Evolutionary conservation across 1,284 basidiomycete genomes (phyloP).

Genomic region (Pterulicium gracile): DNA sequence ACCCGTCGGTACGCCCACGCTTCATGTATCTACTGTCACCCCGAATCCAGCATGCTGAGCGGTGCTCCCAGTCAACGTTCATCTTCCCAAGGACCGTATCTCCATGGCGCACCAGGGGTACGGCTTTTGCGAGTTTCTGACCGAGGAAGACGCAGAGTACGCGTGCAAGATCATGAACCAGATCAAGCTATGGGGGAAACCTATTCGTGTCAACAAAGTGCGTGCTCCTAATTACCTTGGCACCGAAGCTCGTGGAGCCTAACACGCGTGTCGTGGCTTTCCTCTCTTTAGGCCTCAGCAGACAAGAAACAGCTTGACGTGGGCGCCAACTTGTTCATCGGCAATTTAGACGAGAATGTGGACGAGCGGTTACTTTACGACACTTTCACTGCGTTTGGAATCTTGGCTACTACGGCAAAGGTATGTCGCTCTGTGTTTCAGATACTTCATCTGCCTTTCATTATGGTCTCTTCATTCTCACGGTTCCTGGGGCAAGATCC

Average conservation of each 20-base stretch:
- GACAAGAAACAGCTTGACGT: constrained; percentile 98
- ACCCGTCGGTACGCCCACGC: constrained; percentile 69
- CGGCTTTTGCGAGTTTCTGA: constrained; percentile 97
- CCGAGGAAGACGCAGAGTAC: constrained; percentile 97
- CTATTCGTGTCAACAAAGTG: constrained; percentile 98
- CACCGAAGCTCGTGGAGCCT: constrained; percentile 26
- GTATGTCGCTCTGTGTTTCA: constrained; percentile 34
- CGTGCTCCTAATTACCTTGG: neutral
- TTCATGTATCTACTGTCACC: constrained; percentile 3
- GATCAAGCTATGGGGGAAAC: constrained; percentile 98
- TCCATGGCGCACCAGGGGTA: constrained; percentile 98
- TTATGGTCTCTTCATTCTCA: too few species aligned
- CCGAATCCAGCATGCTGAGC: constrained; percentile 7
- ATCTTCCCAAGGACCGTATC: constrained; percentile 98
- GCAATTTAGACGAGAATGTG: constrained; percentile 88
- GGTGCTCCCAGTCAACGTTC: constrained; percentile 73
- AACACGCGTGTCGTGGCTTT: constrained; percentile 6
- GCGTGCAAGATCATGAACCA: constrained; percentile 99
- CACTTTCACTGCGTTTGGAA: constrained; percentile 91
- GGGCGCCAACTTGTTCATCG: constrained; percentile 95
- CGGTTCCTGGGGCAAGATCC: too few species aligned
- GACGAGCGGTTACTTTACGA: constrained; percentile 91
- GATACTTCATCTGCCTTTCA: too few species aligned
- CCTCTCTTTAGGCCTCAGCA: constrained; percentile 63
- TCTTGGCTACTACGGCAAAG: constrained; percentile 91